phyloP scores from a whole-genome alignment of 164 flowering plant species.

The Vitis riparia region DNA sequence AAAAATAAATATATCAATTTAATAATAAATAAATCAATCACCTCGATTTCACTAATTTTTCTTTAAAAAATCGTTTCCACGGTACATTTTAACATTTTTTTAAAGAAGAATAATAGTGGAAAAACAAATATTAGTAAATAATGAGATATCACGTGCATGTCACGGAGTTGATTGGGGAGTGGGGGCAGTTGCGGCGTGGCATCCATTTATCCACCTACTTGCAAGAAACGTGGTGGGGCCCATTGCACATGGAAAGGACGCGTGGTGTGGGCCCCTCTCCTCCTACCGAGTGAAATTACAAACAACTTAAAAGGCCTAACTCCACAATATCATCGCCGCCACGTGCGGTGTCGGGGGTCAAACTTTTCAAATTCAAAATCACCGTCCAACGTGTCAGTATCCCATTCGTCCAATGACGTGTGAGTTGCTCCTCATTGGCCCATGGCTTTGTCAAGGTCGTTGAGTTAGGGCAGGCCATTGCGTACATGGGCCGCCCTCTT shows the following conservation, averaged over 20 bases:
- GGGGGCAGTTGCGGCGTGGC: too few species aligned
- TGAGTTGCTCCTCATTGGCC: not conserved
- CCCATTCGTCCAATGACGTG: conserved; percentile 17
- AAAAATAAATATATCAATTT: too few species aligned
- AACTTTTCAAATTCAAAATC: not conserved
- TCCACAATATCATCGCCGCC: conserved; percentile 23
- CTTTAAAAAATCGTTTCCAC: too few species aligned
- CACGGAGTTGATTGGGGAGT: too few species aligned
- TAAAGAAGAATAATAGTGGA: too few species aligned
- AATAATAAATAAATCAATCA: too few species aligned
- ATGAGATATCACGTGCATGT: too few species aligned
- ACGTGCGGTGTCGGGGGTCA: conserved; percentile 26
- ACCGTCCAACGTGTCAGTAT: conserved; percentile 2
- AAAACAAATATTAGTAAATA: too few species aligned
- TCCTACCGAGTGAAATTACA: too few species aligned
- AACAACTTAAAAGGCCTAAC: not conserved
- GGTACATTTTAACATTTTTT: too few species aligned
- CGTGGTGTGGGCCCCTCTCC: not conserved
- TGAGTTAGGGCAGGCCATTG: not conserved
- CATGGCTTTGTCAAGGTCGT: conserved; percentile 4
- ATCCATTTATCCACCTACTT: too few species aligned
- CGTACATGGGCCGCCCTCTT: conserved; percentile 8
- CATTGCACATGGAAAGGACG: conserved; percentile 6
- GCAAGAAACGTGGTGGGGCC: not conserved
- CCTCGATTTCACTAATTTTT: too few species aligned